Conservation (phyloP, 2,329 filamentous ascomycete genomes). For the Cercospora citrullina region DNA sequence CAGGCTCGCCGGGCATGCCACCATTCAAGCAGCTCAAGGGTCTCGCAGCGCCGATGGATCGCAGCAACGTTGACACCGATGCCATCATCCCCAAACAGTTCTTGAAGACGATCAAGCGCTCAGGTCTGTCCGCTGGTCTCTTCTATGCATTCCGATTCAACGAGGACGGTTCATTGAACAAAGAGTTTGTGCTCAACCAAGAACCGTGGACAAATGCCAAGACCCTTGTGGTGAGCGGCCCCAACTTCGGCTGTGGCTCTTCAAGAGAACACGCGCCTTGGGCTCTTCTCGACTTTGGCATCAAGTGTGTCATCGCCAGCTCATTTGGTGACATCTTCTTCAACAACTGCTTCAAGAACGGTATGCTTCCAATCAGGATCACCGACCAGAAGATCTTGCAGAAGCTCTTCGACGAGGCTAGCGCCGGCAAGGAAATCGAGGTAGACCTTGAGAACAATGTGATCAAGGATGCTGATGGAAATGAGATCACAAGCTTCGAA, state of each 20-base stretch:
- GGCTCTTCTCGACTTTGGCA: constrained; percentile 95
- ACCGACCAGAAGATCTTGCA: constrained; percentile 65
- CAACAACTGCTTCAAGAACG: constrained; percentile 99
- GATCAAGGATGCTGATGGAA: constrained; percentile 74
- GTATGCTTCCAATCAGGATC: constrained; percentile 88
- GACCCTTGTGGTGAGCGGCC: constrained; percentile 86
- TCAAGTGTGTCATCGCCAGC: constrained; percentile 88
- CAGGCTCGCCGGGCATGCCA: constrained; percentile 65
- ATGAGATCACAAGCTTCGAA: constrained; percentile 74
- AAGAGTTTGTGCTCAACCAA: constrained; percentile 85
- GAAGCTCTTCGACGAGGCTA: constrained; percentile 72
- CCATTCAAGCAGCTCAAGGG: constrained; percentile 84
- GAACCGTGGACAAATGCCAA: constrained; percentile 81
- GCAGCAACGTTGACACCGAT: constrained; percentile 94
- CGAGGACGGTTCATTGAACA: constrained; percentile 66
- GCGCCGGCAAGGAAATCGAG: constrained; percentile 79
- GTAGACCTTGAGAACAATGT: constrained; percentile 83
- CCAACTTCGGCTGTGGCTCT: constrained; percentile 93
- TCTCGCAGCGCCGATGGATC: constrained; percentile 82
- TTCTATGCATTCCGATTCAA: constrained; percentile 85
- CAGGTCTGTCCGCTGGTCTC: constrained; percentile 81
- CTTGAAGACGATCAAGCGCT: constrained; percentile 98
- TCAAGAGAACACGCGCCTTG: constrained; percentile 95
- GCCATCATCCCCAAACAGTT: constrained; percentile 99
- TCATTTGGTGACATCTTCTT: constrained; percentile 93